Percentiles rank a stretch among this genome's conserved stretches.
Evolutionary conservation across 2,329 filamentous ascomycete genomes (phyloP).

Genomic region (Curvularia spicifera): DNA sequence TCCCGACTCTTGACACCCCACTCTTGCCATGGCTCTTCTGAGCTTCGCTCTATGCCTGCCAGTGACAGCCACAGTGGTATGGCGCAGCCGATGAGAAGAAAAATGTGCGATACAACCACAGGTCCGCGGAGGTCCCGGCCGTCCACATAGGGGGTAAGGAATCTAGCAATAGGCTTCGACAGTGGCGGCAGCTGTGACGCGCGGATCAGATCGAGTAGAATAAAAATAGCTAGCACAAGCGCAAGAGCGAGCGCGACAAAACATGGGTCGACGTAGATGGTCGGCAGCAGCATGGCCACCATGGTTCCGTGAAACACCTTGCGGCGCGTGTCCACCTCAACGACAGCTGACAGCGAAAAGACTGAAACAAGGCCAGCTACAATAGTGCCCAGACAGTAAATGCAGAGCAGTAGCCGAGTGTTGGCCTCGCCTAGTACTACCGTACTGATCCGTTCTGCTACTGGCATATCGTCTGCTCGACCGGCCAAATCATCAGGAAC

Average conservation of each 20-base stretch:
- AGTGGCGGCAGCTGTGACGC: conserved; percentile 91
- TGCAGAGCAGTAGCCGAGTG: conserved; percentile 76
- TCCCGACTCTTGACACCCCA: conserved; percentile 79
- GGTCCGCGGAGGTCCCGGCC: conserved; percentile 91
- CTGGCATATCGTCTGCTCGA: conserved; percentile 16
- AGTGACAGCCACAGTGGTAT: conserved; percentile 92
- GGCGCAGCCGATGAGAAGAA: conserved; percentile 91
- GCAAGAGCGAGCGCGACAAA: conserved; percentile 82
- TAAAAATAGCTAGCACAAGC: conserved; percentile 80
- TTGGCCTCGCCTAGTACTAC: conserved; percentile 75
- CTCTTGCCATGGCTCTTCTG: conserved; percentile 63
- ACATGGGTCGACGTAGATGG: conserved; percentile 83
- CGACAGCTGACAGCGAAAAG: conserved; percentile 73
- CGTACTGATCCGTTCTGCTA: conserved; percentile 69
- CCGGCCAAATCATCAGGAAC: conserved; percentile 23
- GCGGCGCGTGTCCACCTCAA: conserved; percentile 91
- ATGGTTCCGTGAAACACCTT: conserved; percentile 99
- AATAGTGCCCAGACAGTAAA: conserved; percentile 76
- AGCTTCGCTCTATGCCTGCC: conserved; percentile 68
- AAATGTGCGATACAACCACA: conserved; percentile 95
- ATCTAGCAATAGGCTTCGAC: conserved; percentile 81
- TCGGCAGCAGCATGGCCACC: conserved; percentile 91
- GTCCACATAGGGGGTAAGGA: conserved; percentile 92
- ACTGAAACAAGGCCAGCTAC: conserved; percentile 75
- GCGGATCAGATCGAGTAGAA: conserved; percentile 86